A percentile compares a stretch with the other conserved stretches of the same genome.
phyloP scores from a whole-genome alignment of 169 alveolate genomes.

The Plasmodium vivax region DNA sequence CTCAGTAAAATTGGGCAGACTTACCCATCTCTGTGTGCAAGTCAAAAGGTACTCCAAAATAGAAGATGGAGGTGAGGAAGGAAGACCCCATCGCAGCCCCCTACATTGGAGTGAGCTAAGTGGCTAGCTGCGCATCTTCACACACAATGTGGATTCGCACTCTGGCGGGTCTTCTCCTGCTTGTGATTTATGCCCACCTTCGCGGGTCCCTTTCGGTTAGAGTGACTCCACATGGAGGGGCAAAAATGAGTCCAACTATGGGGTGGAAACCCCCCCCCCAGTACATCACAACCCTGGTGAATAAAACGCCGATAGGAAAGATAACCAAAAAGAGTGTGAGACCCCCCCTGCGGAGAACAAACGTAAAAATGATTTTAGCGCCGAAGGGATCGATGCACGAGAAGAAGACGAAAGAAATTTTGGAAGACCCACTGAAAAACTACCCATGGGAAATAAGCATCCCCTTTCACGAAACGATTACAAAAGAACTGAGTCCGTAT shows the following conservation, averaged over 20 bases:
- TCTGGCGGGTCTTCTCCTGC: background rate
- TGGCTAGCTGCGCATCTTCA: background rate
- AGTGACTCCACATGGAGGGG: background rate
- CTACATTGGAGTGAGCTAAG: background rate
- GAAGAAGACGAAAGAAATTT: slow-evolving; percentile 40
- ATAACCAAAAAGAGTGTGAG: background rate
- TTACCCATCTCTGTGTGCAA: background rate
- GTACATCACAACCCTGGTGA: background rate
- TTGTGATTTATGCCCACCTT: background rate
- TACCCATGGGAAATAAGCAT: slow-evolving; percentile 83
- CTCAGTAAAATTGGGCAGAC: background rate
- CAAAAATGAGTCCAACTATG: background rate
- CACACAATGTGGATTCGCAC: background rate
- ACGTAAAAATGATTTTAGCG: slow-evolving; percentile 46
- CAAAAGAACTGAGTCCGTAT: slow-evolving; percentile 72
- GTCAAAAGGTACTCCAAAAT: background rate
- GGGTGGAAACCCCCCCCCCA: background rate
- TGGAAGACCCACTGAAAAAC: slow-evolving; percentile 22
- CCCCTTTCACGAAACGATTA: slow-evolving; percentile 76
- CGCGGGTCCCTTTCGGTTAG: background rate
- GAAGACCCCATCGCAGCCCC: background rate
- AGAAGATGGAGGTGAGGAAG: background rate
- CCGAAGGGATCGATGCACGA: slow-evolving; percentile 75
- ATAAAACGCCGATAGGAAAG: background rate
- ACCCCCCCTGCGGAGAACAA: background rate